These are phyloP conservation scores for Colletotrichum sp. DNA, from an alignment of 2,329 filamentous ascomycete genomes.

Conservation along the genomic window DNA sequence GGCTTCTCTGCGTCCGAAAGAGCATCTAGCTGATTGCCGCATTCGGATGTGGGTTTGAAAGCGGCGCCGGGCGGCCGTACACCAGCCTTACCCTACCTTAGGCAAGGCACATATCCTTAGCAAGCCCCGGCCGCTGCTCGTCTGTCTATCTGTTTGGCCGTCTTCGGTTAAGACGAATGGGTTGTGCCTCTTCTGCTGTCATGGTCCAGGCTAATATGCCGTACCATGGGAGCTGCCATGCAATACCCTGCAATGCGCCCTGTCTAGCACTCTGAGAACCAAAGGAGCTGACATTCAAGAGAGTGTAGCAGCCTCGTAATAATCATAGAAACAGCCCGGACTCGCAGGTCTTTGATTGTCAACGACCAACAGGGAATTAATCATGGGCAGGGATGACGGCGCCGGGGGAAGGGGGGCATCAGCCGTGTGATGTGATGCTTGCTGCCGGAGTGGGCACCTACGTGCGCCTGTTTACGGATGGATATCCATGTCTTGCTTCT, in stretches of 20 bases:
- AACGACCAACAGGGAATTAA: neutral
- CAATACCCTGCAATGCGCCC: neutral
- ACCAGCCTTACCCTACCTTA: neutral
- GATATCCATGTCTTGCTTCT: neutral
- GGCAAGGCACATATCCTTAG: neutral
- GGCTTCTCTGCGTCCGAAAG: constrained; percentile 23
- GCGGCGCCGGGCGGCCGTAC: constrained; percentile 11
- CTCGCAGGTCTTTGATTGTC: neutral
- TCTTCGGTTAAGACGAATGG: constrained; percentile 19
- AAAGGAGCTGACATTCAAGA: neutral
- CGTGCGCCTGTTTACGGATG: neutral
- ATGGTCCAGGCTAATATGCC: neutral
- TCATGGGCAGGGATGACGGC: neutral
- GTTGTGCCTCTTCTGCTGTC: neutral
- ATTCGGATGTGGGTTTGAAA: constrained; percentile 22
- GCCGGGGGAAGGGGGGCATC: neutral
- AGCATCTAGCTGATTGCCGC: constrained; percentile 24
- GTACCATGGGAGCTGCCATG: neutral
- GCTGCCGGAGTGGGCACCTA: neutral
- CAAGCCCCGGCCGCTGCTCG: neutral
- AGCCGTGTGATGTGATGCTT: neutral
- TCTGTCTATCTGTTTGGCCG: constrained; percentile 10
- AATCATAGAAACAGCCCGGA: neutral
- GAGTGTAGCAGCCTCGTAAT: neutral
- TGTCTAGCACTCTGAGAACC: neutral